Evolutionary conservation across 306 rosid species (phyloP).

Genomic region (Gleditsia sinensis): DNA sequence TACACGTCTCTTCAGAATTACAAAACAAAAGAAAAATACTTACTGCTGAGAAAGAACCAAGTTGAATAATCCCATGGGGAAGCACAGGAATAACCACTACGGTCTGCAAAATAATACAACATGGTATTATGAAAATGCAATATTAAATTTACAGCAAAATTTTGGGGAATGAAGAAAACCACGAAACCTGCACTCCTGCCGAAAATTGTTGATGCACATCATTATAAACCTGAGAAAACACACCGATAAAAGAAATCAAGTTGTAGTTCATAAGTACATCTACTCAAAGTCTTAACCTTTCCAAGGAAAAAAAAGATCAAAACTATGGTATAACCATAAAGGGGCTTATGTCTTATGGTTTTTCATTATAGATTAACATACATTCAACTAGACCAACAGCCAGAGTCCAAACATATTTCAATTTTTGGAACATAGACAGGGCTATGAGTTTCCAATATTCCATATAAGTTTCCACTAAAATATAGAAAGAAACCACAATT

Average conservation of each 20-base stretch:
- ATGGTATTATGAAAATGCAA: slow-evolving; percentile 22
- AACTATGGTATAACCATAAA: neutral
- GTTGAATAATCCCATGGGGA: slow-evolving; percentile 93
- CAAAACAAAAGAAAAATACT: slow-evolving; percentile 38
- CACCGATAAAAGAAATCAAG: slow-evolving; percentile 21
- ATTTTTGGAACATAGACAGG: neutral
- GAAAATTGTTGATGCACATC: slow-evolving; percentile 83
- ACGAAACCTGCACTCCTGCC: slow-evolving; percentile 87
- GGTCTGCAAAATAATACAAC: slow-evolving; percentile 61
- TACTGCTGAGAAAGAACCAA: slow-evolving; percentile 81
- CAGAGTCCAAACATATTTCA: neutral
- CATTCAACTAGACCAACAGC: too few relatives aligned
- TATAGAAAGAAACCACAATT: neutral
- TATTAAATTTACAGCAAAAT: slow-evolving; percentile 4
- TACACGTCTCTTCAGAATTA: slow-evolving; percentile 22
- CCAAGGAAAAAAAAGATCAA: neutral
- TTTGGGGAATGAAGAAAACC: slow-evolving; percentile 17
- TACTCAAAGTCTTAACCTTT: slow-evolving; percentile 17
- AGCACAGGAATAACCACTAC: slow-evolving; percentile 82
- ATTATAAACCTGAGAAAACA: slow-evolving; percentile 60
- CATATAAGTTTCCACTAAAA: neutral
- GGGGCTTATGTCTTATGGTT: neutral
- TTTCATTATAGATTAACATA: neutral
- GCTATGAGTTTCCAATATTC: neutral
- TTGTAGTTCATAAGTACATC: slow-evolving; percentile 12